A percentile compares a stretch with the other conserved stretches of the same genome.
phyloP scores from a whole-genome alignment of 2,329 filamentous ascomycete species.

The Zymoseptoria brevis region DNA sequence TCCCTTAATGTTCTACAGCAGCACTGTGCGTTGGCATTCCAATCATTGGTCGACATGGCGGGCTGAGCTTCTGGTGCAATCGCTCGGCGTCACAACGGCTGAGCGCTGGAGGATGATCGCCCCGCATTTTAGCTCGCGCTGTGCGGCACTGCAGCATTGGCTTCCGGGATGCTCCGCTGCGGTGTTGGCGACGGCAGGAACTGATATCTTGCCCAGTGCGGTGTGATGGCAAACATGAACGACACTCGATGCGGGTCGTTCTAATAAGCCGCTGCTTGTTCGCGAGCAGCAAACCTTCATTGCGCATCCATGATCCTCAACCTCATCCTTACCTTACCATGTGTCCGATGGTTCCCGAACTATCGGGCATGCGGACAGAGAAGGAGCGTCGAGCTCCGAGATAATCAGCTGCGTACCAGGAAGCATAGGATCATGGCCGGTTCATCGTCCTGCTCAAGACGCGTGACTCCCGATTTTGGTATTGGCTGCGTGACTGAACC shows the following conservation, averaged over 20 bases:
- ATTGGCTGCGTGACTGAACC: background rate
- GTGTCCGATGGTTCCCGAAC: background rate
- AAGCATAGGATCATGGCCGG: background rate
- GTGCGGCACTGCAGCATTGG: background rate
- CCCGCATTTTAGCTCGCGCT: background rate
- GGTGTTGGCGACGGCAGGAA: background rate
- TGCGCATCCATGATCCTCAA: background rate
- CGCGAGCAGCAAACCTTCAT: background rate
- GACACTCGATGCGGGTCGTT: background rate
- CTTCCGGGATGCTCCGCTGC: background rate
- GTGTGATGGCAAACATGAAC: no score
- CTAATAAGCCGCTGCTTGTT: background rate
- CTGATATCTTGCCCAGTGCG: background rate
- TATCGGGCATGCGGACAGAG: background rate
- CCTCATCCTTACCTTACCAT: background rate
- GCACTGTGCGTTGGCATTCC: background rate
- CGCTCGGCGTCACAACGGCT: background rate
- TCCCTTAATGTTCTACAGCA: background rate
- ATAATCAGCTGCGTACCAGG: background rate
- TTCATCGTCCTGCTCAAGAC: background rate
- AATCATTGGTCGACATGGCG: background rate
- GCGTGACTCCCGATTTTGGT: background rate
- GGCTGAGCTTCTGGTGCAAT: background rate
- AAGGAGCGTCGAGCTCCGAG: background rate
- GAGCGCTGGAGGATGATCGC: background rate